Conservation (phyloP, 495 filamentous ascomycete species). For the Friedmanniomyces endolithicus region DNA sequence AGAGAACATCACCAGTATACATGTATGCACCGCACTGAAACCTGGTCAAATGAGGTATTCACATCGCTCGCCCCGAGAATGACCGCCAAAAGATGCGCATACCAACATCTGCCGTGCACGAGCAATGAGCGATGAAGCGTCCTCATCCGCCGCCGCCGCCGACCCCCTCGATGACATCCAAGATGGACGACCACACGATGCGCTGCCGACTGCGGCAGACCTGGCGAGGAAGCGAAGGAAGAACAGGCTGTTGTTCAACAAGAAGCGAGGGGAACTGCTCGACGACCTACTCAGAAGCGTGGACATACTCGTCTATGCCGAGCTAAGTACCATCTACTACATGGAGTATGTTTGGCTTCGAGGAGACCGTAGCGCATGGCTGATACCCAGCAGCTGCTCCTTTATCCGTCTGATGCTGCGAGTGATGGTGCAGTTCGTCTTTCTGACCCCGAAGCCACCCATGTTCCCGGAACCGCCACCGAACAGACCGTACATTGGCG, state of each 20-base stretch:
- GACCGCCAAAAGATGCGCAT: slow-evolving; percentile 7
- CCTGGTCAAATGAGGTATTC: background rate
- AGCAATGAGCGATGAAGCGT: slow-evolving; percentile 55
- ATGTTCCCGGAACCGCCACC: slow-evolving; percentile 43
- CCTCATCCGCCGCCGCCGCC: slow-evolving; percentile 36
- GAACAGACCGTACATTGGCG: slow-evolving; percentile 54
- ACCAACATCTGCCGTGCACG: background rate
- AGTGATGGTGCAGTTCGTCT: slow-evolving; percentile 56
- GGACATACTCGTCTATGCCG: slow-evolving; percentile 68
- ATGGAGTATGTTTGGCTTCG: slow-evolving; percentile 55
- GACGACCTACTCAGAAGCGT: slow-evolving; percentile 58
- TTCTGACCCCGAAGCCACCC: slow-evolving; percentile 67
- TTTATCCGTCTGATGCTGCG: slow-evolving; percentile 60
- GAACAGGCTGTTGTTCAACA: slow-evolving; percentile 35
- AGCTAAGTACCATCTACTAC: slow-evolving; percentile 75
- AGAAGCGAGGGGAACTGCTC: slow-evolving; percentile 50
- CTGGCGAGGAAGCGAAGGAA: slow-evolving; percentile 19
- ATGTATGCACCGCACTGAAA: background rate
- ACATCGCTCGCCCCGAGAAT: background rate
- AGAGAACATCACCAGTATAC: background rate
- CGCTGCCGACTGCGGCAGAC: slow-evolving; percentile 7
- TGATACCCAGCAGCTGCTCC: slow-evolving; percentile 50
- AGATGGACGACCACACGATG: slow-evolving; percentile 17
- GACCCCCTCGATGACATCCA: slow-evolving; percentile 20
- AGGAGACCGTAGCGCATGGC: background rate